phyloP scores from a whole-genome alignment of 768 basidiomycete species.

The Butyriboletus loyo region DNA sequence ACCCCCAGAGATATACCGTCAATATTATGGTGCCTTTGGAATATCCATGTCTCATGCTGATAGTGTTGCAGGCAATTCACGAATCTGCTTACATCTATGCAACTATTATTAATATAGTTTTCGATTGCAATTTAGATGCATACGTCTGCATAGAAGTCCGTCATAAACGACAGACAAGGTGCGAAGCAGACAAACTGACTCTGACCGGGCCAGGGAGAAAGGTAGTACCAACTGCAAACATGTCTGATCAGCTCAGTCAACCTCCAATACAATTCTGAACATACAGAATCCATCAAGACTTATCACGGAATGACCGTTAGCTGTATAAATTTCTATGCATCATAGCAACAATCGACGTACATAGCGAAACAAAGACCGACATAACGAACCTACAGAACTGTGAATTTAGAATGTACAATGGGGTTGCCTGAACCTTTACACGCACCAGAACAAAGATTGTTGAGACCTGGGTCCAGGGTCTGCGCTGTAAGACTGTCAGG shows the following conservation, averaged over 20 bases:
- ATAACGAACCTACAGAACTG: background rate
- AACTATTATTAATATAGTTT: background rate
- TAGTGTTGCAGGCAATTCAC: background rate
- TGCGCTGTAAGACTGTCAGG: background rate
- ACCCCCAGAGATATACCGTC: background rate
- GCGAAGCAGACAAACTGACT: background rate
- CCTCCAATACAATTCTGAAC: background rate
- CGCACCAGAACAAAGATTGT: slow-evolving; percentile 6
- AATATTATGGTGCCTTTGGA: background rate
- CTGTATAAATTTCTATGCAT: background rate
- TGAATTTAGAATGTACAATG: too few relatives aligned
- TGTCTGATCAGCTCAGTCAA: background rate
- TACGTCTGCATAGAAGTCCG: background rate
- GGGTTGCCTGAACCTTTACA: background rate
- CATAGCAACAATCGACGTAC: background rate
- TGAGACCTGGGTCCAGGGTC: slow-evolving; percentile 9
- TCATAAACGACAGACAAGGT: background rate
- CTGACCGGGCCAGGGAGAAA: background rate
- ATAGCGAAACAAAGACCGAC: background rate
- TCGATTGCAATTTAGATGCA: background rate
- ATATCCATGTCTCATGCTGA: background rate
- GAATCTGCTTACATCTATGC: background rate
- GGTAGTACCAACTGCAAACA: background rate
- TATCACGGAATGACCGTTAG: background rate
- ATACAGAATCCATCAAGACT: background rate